Percentiles rank a stretch among this genome's conserved stretches.
phyloP scores from a whole-genome alignment of 345 rosid species.

The Pelargonium nanum region DNA sequence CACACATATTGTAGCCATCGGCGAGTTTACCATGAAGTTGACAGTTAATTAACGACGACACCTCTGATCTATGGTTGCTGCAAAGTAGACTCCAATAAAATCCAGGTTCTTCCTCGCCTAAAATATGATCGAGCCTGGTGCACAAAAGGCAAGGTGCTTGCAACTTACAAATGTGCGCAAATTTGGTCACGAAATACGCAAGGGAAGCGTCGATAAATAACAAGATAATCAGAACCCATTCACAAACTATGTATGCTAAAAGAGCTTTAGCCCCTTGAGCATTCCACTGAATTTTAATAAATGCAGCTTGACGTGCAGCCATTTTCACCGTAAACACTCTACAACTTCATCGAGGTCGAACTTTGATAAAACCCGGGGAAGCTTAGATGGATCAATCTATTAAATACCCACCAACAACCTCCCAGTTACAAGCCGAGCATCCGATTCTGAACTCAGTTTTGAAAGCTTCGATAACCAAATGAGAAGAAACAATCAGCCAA shows the following conservation, averaged over 20 bases:
- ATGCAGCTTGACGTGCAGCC: constrained; percentile 21
- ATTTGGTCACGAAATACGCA: constrained; percentile 47
- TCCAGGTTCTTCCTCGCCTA: constrained; percentile 31
- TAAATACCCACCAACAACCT: constrained; percentile 8
- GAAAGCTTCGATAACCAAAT: constrained; percentile 4
- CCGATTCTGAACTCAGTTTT: constrained; percentile 13
- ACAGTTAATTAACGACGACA: constrained; percentile 50
- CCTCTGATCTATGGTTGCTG: constrained; percentile 47
- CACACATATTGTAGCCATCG: constrained; percentile 51
- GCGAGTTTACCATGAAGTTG: constrained; percentile 50
- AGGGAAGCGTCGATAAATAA: constrained; percentile 50
- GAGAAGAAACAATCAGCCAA: constrained; percentile 7
- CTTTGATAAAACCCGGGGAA: constrained; percentile 5
- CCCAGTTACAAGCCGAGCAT: constrained; percentile 14
- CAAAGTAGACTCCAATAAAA: constrained; percentile 49
- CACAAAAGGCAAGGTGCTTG: constrained; percentile 66
- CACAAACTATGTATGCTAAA: constrained; percentile 46
- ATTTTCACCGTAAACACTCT: constrained; percentile 18
- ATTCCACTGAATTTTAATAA: constrained; percentile 14
- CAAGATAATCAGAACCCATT: constrained; percentile 59
- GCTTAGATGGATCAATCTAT: constrained; percentile 10
- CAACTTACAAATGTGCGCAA: constrained; percentile 47
- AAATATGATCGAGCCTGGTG: constrained; percentile 52
- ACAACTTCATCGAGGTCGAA: constrained; percentile 13
- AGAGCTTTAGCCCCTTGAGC: constrained; percentile 19